A percentile compares a stretch with the other conserved stretches of the same genome.
phyloP scores from a whole-genome alignment of 192 early-diverging fungal genomes.

The Coemansia sp. region DNA sequence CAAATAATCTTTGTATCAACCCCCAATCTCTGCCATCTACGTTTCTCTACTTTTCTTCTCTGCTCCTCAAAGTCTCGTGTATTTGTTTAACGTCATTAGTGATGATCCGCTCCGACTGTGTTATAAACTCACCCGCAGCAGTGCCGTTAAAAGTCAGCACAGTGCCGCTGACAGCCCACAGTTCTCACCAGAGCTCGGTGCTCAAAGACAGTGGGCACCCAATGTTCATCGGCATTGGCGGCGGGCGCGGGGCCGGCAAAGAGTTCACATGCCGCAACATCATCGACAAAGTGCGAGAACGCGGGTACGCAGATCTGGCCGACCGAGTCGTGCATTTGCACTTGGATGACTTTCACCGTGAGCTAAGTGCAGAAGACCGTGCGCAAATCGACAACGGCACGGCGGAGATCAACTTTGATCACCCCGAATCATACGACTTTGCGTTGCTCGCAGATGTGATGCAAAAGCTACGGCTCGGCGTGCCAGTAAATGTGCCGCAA shows the following conservation, averaged over 20 bases:
- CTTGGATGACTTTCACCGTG: constrained; percentile 67
- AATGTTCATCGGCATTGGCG: constrained; percentile 55
- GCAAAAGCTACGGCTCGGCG: constrained; percentile 53
- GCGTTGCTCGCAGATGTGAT: constrained; percentile 61
- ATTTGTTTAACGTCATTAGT: neutral
- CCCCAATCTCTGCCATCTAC: too few relatives aligned
- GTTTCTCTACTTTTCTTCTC: neutral
- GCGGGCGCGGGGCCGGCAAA: constrained; percentile 56
- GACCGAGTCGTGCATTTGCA: constrained; percentile 60
- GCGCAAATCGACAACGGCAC: constrained; percentile 49
- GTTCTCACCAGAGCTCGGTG: too few relatives aligned
- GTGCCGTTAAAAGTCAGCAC: constrained; percentile 30
- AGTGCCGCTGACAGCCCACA: neutral
- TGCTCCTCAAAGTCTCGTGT: neutral
- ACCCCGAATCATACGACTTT: constrained; percentile 80
- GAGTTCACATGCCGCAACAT: constrained; percentile 43
- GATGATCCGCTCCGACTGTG: constrained; percentile 42
- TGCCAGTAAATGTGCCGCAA: constrained; percentile 57
- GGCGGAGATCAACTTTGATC: constrained; percentile 64
- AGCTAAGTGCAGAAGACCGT: constrained; percentile 58
- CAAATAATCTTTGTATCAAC: too few relatives aligned
- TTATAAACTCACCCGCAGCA: constrained; percentile 34
- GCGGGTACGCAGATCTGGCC: constrained; percentile 50
- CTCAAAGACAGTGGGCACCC: constrained; percentile 12
- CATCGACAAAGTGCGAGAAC: constrained; percentile 47